phyloP scores from a whole-genome alignment of 1,284 basidiomycete species.

The Cryptococcus maquisensis region DNA sequence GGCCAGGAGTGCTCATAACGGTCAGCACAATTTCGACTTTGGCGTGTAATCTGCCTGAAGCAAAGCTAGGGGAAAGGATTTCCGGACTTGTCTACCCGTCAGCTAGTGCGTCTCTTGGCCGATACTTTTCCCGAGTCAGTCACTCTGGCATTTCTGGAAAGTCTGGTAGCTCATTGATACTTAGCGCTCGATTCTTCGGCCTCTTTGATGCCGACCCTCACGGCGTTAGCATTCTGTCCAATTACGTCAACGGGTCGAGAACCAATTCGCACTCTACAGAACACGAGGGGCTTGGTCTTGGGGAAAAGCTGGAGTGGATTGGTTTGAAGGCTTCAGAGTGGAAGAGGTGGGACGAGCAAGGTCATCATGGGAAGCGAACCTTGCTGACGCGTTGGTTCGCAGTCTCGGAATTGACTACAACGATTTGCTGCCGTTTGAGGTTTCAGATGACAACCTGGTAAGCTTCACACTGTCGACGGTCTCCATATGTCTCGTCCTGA shows the following conservation, averaged over 20 bases:
- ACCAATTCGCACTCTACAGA: conserved; percentile 29
- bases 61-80: conserved; percentile 87
- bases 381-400: conserved; percentile 2
- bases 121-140: conserved; percentile 59
- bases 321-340: conserved; percentile 71
- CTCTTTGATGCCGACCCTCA: conserved; percentile 88
- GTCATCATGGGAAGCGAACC: not conserved
- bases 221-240: conserved; percentile 80
- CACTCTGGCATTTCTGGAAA: not conserved
- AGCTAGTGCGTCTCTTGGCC: conserved; percentile 68
- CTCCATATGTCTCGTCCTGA: not conserved
- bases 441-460: conserved; percentile 62
- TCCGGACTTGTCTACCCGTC: conserved; percentile 81
- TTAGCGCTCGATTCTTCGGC: conserved; percentile 65
- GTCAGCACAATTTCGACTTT: conserved; percentile 39
- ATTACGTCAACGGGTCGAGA: conserved; percentile 58
- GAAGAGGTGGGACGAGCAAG: conserved; percentile 24
- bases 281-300: conserved; percentile 57
- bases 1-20: conserved; percentile 38
- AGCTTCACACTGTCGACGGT: conserved; percentile 2
- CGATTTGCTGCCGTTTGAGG: conserved; percentile 63
- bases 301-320: conserved; percentile 67
- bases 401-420: conserved; percentile 63
- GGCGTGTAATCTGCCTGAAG: not conserved
- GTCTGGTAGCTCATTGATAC: not conserved